Conservation (phyloP, 2,329 filamentous ascomycete species). For the Fusarium continuum region DNA sequence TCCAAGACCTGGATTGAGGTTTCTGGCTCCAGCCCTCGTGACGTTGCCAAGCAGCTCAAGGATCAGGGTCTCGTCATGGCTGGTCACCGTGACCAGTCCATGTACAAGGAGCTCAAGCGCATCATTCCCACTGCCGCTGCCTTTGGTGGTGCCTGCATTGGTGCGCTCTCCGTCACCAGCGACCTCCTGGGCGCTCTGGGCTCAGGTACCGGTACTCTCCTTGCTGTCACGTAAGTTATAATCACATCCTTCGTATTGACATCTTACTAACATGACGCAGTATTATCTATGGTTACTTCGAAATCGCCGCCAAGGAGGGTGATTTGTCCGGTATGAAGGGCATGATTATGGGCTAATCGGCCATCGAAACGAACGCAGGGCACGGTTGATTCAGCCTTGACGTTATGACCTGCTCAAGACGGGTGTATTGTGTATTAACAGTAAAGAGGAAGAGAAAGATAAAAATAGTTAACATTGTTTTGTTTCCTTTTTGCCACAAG, state of each 20-base stretch:
- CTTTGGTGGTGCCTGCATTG: conserved; percentile 98
- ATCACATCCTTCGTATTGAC: no score
- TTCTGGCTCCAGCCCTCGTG: conserved; percentile 94
- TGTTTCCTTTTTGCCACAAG: conserved; percentile 39
- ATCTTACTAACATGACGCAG: conserved; percentile 62
- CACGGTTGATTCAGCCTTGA: conserved; percentile 35
- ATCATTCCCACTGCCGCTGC: conserved; percentile 98
- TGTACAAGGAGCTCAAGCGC: conserved; percentile 99
- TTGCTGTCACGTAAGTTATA: conserved; percentile 93
- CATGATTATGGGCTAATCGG: conserved; percentile 72
- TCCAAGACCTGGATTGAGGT: conserved; percentile 99
- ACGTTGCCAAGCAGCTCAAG: conserved; percentile 99
- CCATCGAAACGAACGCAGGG: conserved; percentile 27
- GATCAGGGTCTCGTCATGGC: conserved; percentile 99
- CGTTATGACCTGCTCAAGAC: conserved; percentile 26
- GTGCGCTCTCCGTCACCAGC: conserved; percentile 92
- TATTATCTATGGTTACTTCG: conserved; percentile 99
- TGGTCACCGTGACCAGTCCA: conserved; percentile 98
- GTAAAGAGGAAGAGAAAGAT: conserved; percentile 41
- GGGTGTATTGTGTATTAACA: conserved; percentile 43
- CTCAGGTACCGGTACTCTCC: conserved; percentile 95
- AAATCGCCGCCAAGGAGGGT: conserved; percentile 98
- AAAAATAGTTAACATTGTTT: conserved; percentile 45
- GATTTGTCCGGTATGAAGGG: conserved; percentile 86
- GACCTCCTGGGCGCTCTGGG: conserved; percentile 96